Evolutionary conservation across 208 protist genomes (phyloP).

Genomic region (Trichomonas gallinae): DNA sequence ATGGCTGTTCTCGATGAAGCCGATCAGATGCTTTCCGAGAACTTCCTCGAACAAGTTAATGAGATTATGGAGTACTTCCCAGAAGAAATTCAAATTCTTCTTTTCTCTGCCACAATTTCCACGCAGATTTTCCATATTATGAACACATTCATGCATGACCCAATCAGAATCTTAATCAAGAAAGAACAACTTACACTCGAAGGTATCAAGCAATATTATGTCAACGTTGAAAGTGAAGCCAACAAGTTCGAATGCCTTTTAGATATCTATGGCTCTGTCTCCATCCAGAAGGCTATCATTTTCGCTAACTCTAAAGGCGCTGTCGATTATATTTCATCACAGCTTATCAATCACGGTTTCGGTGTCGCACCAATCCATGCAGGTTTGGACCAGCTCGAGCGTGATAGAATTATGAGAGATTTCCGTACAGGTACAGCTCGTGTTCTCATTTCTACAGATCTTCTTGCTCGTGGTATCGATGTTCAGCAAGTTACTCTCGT

Average conservation of each 20-base stretch:
- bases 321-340: slow-evolving; percentile 91
- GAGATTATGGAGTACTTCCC: not conserved
- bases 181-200: slow-evolving; percentile 62
- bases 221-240: slow-evolving; percentile 84
- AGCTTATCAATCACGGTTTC: slow-evolving; percentile 80
- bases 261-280: slow-evolving; percentile 93
- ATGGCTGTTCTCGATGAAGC: slow-evolving; percentile 95
- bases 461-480: slow-evolving; percentile 97
- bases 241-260: slow-evolving; percentile 97
- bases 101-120: slow-evolving; percentile 97
- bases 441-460: slow-evolving; percentile 96
- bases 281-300: slow-evolving; percentile 91
- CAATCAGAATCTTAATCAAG: slow-evolving; percentile 95
- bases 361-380: slow-evolving; percentile 81
- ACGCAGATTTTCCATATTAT: slow-evolving; percentile 90
- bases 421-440: slow-evolving; percentile 81
- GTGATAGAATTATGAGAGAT: slow-evolving; percentile 85
- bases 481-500: slow-evolving; percentile 99
- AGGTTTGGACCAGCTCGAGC: slow-evolving; percentile 88
- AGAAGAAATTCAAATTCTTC: slow-evolving; percentile 56
- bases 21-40: slow-evolving; percentile 87
- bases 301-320: slow-evolving; percentile 95
- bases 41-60: slow-evolving; percentile 92
- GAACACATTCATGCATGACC: slow-evolving; percentile 92
- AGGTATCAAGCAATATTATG: slow-evolving; percentile 87